Evolutionary conservation across 495 filamentous ascomycete genomes (phyloP).

Genomic region (Collariella sp.): DNA sequence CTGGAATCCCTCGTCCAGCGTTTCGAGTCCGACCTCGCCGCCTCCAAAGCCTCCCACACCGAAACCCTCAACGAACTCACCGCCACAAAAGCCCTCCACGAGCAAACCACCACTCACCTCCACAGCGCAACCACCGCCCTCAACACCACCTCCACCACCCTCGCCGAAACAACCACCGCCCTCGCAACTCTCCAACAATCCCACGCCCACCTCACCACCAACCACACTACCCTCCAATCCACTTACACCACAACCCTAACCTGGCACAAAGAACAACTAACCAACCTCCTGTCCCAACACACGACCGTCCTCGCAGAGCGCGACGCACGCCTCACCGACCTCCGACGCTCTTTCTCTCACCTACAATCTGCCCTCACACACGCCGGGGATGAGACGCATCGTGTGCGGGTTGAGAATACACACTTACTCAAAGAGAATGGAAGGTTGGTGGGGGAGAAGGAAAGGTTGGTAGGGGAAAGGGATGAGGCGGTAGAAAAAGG

Average conservation of each 20-base stretch:
- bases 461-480: constrained; percentile 19
- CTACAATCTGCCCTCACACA: constrained; percentile 28
- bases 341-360: constrained; percentile 31
- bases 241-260: constrained; percentile 32
- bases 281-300: constrained; percentile 22
- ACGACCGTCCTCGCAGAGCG: constrained; percentile 34
- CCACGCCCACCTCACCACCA: too few species aligned
- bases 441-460: constrained; percentile 24
- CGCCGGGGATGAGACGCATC: constrained; percentile 30
- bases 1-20: constrained; percentile 52
- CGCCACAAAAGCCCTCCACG: constrained; percentile 25
- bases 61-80: too few species aligned
- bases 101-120: constrained; percentile 24
- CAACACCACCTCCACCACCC: constrained; percentile 23
- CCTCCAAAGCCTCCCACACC: constrained; percentile 1
- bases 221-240: constrained; percentile 18
- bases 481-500: constrained; percentile 41
- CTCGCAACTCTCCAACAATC: constrained; percentile 24
- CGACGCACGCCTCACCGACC: constrained; percentile 35
- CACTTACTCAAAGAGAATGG: constrained; percentile 31
- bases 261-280: constrained; percentile 37
- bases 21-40: constrained; percentile 49
- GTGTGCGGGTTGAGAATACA: constrained; percentile 24
- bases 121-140: constrained; percentile 24
- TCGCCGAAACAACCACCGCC: neutral